Conservation (phyloP, 345 rosid genomes). For the Rhizophora apiculata region DNA sequence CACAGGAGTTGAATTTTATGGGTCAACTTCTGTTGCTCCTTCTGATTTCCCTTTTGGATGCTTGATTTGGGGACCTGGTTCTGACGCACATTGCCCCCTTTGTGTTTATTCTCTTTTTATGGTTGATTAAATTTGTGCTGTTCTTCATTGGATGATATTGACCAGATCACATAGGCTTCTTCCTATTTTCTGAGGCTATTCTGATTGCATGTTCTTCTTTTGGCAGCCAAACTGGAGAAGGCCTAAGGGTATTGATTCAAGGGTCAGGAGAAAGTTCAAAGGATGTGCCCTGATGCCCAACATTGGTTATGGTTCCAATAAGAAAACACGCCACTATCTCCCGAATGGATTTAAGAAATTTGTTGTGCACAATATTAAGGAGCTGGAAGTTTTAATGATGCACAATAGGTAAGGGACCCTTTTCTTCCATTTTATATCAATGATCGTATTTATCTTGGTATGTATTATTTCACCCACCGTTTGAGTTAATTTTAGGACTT, state of each 20-base stretch:
- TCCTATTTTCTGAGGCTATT: not conserved
- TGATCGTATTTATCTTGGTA: not conserved
- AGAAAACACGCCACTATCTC: conserved; percentile 59
- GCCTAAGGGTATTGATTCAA: conserved; percentile 31
- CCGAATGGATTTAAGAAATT: conserved; percentile 68
- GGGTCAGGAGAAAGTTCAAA: conserved; percentile 34
- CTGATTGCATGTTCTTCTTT: not conserved
- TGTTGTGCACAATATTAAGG: conserved; percentile 51
- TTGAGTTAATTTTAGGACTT: conserved; percentile 36
- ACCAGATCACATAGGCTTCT: not conserved
- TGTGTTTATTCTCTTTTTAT: not conserved
- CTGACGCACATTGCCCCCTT: not conserved
- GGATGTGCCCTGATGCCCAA: conserved; percentile 32
- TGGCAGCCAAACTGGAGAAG: conserved; percentile 28
- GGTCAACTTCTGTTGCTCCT: conserved; percentile 23
- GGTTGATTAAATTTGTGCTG: too few species aligned
- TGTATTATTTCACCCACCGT: not conserved
- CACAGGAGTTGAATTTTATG: conserved; percentile 7
- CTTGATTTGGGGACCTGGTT: conserved; percentile 23
- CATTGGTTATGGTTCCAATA: conserved; percentile 32
- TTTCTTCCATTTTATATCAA: not conserved
- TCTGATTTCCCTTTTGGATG: conserved; percentile 3
- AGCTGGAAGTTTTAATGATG: conserved; percentile 68
- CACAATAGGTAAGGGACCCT: conserved; percentile 45
- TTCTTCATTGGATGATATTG: not conserved